These are phyloP conservation scores for Kluyveromyces wickerhamii DNA, from an alignment of 805 yeast genomes.

Conservation along the genomic window DNA sequence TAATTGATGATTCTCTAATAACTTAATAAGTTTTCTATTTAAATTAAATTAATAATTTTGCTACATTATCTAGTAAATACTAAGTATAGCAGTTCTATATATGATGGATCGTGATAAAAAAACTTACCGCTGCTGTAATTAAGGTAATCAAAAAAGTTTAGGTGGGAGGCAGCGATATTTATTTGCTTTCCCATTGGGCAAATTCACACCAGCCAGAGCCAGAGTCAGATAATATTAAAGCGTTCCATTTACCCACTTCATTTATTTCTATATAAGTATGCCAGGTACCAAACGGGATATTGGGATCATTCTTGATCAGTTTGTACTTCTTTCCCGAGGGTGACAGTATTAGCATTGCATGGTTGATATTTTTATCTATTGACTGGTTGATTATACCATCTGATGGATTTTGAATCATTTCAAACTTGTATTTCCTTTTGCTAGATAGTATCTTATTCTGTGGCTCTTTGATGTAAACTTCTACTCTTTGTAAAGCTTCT, in stretches of 20 bases:
- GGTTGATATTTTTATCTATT: conserved; percentile 30
- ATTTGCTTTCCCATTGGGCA: conserved; percentile 78
- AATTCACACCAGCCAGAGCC: conserved; percentile 80
- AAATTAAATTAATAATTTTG: too few species aligned
- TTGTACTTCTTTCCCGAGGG: conserved; percentile 77
- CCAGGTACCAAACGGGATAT: conserved; percentile 47
- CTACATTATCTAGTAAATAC: too few species aligned
- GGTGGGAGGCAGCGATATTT: too few species aligned
- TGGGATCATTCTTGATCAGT: conserved; percentile 42
- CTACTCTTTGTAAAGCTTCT: conserved; percentile 58
- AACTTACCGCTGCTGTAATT: too few species aligned
- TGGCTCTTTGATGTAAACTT: conserved; percentile 77
- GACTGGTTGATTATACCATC: conserved; percentile 33
- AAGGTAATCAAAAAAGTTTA: too few species aligned
- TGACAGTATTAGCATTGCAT: conserved; percentile 63
- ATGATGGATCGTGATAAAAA: too few species aligned
- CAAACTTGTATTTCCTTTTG: conserved; percentile 58
- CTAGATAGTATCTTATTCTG: conserved; percentile 56
- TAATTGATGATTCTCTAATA: too few species aligned
- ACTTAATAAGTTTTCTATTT: too few species aligned
- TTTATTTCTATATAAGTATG: conserved; percentile 50
- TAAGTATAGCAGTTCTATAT: too few species aligned
- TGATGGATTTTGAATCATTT: conserved; percentile 55
- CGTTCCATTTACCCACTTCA: conserved; percentile 79
- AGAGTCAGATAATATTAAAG: conserved; percentile 68